A percentile compares a stretch with the other conserved stretches of the same genome.
phyloP scores from a whole-genome alignment of 2,329 filamentous ascomycete genomes.

The Penicillium sp. region DNA sequence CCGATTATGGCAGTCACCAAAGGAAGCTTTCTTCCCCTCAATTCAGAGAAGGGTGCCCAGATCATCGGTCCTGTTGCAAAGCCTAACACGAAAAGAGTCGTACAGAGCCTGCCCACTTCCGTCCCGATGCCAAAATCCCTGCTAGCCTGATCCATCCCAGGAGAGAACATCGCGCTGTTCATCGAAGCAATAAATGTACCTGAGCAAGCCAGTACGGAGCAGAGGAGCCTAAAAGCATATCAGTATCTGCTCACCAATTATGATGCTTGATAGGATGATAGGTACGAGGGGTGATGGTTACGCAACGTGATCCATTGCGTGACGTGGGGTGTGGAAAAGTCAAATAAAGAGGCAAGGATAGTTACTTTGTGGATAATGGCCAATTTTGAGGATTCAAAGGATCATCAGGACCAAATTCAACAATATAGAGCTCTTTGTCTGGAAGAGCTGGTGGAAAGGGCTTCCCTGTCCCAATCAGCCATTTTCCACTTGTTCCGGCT shows the following conservation, averaged over 20 bases:
- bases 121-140: neutral
- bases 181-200: neutral
- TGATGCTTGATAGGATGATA: neutral
- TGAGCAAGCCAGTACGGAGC: neutral
- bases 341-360: neutral
- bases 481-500: neutral
- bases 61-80: conserved; percentile 56
- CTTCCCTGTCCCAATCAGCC: neutral
- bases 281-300: neutral
- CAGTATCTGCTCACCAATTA: neutral
- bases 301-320: neutral
- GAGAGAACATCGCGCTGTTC: neutral
- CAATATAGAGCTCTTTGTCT: neutral
- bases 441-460: neutral
- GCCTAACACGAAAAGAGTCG: neutral
- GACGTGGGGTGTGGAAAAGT: neutral
- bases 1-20: conserved; percentile 47
- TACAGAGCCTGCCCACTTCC: neutral
- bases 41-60: conserved; percentile 64
- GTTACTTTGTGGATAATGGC: neutral
- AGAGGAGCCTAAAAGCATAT: neutral
- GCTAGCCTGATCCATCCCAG: neutral
- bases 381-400: neutral
- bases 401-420: neutral
- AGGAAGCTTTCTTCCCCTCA: conserved; percentile 60